Percentiles rank a stretch among this genome's conserved stretches.
These are phyloP conservation scores for Euclidium syriacum DNA, from an alignment of 345 rosid species.

Conservation along the genomic window DNA sequence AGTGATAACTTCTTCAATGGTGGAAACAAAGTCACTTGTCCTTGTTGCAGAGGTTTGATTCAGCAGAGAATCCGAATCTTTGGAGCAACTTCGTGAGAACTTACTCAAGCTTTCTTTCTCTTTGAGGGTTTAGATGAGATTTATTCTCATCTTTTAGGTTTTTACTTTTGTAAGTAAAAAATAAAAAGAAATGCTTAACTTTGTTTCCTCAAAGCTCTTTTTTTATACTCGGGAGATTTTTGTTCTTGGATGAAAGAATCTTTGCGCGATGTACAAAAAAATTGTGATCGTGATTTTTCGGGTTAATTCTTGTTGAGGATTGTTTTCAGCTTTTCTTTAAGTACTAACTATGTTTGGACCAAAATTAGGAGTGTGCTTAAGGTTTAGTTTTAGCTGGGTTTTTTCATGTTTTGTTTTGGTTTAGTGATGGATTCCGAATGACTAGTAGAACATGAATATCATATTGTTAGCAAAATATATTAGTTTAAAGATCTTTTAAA, in stretches of 20 bases:
- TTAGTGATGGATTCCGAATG: too few species aligned
- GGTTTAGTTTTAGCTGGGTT: too few species aligned
- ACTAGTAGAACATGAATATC: too few species aligned
- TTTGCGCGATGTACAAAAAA: constrained; percentile 13
- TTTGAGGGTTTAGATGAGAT: constrained; percentile 10
- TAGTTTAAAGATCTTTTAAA: too few species aligned
- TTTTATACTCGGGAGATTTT: background rate
- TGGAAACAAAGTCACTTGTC: constrained; percentile 63
- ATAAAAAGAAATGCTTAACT: constrained; percentile 9
- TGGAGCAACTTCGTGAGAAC: constrained; percentile 63
- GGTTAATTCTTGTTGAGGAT: background rate
- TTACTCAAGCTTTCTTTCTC: too few species aligned
- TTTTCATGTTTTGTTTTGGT: too few species aligned
- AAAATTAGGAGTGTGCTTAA: too few species aligned
- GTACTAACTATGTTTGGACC: too few species aligned
- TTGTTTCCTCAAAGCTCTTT: background rate
- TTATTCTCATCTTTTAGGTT: constrained; percentile 5
- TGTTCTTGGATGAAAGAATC: background rate
- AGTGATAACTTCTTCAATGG: constrained; percentile 46
- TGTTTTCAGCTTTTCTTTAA: too few species aligned
- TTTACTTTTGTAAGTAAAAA: constrained; percentile 22
- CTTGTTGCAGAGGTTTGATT: constrained; percentile 50
- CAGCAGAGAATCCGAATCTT: constrained; percentile 63
- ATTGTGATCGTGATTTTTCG: constrained; percentile 11
- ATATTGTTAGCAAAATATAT: too few species aligned